Conservation (phyloP, 1,139 yeast genomes). For the Zygosaccharomyces pseudobailii region DNA sequence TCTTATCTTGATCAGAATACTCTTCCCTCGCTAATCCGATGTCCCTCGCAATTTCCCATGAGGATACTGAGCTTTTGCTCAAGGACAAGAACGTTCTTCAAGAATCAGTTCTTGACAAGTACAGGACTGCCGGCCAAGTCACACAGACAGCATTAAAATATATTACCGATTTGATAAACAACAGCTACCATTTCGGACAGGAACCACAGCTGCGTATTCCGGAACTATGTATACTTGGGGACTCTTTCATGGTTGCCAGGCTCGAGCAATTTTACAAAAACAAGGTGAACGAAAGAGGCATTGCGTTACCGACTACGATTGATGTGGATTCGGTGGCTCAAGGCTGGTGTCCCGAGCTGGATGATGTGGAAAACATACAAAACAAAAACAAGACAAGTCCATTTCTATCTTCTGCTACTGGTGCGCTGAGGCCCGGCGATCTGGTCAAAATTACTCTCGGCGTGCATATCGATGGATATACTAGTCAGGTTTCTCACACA, state of each 20-base stretch:
- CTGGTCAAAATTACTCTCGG: conserved; percentile 79
- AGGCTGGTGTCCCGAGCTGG: conserved; percentile 86
- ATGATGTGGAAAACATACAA: conserved; percentile 44
- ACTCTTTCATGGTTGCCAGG: conserved; percentile 59
- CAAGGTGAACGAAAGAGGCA: conserved; percentile 72
- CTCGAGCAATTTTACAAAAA: conserved; percentile 52
- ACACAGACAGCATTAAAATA: conserved; percentile 80
- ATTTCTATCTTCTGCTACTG: conserved; percentile 34
- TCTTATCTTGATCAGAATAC: not conserved
- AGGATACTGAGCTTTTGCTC: conserved; percentile 68
- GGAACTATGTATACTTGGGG: conserved; percentile 78
- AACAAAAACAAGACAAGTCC: conserved; percentile 28
- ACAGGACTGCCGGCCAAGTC: conserved; percentile 85
- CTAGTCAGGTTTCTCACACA: conserved; percentile 82
- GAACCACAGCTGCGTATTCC: conserved; percentile 51
- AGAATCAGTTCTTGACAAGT: conserved; percentile 65
- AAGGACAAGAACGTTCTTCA: conserved; percentile 67
- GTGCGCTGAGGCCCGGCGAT: conserved; percentile 68
- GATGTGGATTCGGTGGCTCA: conserved; percentile 74
- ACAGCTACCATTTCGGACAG: conserved; percentile 51
- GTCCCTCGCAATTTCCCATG: conserved; percentile 65
- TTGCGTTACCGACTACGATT: conserved; percentile 84
- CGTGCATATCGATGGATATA: conserved; percentile 91
- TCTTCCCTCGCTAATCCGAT: conserved; percentile 26
- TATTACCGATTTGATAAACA: conserved; percentile 61